Percentiles rank a stretch among this genome's conserved stretches.
These are phyloP conservation scores for Boletus bicolor DNA, from an alignment of 768 basidiomycete genomes.

Conservation along the genomic window DNA sequence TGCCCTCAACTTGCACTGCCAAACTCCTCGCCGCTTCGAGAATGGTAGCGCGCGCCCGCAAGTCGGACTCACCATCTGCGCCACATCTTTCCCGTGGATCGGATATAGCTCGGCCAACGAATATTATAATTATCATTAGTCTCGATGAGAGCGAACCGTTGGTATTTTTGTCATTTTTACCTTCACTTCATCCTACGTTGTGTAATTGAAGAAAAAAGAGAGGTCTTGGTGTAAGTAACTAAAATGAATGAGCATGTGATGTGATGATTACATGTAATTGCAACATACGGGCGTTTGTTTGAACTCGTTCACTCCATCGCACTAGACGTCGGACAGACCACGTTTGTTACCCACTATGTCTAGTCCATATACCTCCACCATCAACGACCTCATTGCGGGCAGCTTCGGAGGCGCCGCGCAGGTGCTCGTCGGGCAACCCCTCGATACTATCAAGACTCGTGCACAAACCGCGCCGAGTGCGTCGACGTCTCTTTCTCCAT, in stretches of 20 bases:
- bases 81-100: no score
- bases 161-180: no score
- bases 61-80: no score
- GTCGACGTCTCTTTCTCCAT: slow-evolving; percentile 23
- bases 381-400: slow-evolving; percentile 84
- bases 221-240: no score
- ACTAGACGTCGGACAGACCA: not conserved
- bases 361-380: slow-evolving; percentile 44
- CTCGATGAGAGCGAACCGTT: no score
- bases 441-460: slow-evolving; percentile 86
- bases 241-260: not conserved
- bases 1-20: not conserved
- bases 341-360: slow-evolving; percentile 11
- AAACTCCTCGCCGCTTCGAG: no score
- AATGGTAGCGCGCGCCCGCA: no score
- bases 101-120: no score
- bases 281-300: not conserved
- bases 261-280: not conserved
- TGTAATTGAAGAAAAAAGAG: no score
- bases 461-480: slow-evolving; percentile 84
- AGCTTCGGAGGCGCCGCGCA: slow-evolving; percentile 93
- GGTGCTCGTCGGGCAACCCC: slow-evolving; percentile 90
- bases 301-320: not conserved
- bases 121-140: no score
- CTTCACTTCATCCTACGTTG: no score